A percentile compares a stretch with the other conserved stretches of the same genome.
phyloP scores from a whole-genome alignment of 768 basidiomycete genomes.

The Serendipita vermifera region DNA sequence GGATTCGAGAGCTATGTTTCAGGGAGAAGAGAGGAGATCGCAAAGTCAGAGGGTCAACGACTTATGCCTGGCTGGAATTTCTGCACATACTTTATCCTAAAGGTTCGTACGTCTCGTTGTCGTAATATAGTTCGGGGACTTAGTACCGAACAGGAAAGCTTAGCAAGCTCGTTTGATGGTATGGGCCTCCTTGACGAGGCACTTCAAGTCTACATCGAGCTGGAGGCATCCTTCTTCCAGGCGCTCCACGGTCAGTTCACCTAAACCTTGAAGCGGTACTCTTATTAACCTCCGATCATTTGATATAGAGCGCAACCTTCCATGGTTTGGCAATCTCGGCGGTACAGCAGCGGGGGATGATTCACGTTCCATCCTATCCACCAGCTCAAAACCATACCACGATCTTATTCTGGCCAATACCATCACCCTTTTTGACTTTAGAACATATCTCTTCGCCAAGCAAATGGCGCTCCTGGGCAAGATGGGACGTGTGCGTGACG shows the following conservation, averaged over 20 bases:
- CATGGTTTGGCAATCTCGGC: conserved; percentile 86
- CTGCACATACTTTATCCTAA: conserved; percentile 90
- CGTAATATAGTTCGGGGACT: not conserved
- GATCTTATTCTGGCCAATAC: conserved; percentile 80
- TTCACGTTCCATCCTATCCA: conserved; percentile 63
- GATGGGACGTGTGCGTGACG: conserved; percentile 52
- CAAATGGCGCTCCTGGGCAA: conserved; percentile 68
- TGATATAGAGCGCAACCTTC: conserved; percentile 60
- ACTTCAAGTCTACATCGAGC: conserved; percentile 75
- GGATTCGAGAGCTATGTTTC: conserved; percentile 71
- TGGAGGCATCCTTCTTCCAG: conserved; percentile 65
- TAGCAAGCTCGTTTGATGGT: conserved; percentile 84
- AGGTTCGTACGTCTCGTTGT: conserved; percentile 39
- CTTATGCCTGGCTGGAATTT: conserved; percentile 98
- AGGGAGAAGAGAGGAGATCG: conserved; percentile 81
- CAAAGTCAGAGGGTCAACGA: conserved; percentile 75
- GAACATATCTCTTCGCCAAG: conserved; percentile 76
- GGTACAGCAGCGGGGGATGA: conserved; percentile 60
- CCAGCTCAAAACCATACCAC: conserved; percentile 70
- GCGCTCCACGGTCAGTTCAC: conserved; percentile 23
- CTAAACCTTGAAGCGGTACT: not conserved
- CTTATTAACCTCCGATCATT: not conserved
- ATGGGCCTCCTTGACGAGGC: conserved; percentile 86
- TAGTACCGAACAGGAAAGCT: conserved; percentile 55
- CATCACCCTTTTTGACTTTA: conserved; percentile 88